phyloP scores from a whole-genome alignment of 2,329 filamentous ascomycete genomes.

The Cladorrhinum sp. region DNA sequence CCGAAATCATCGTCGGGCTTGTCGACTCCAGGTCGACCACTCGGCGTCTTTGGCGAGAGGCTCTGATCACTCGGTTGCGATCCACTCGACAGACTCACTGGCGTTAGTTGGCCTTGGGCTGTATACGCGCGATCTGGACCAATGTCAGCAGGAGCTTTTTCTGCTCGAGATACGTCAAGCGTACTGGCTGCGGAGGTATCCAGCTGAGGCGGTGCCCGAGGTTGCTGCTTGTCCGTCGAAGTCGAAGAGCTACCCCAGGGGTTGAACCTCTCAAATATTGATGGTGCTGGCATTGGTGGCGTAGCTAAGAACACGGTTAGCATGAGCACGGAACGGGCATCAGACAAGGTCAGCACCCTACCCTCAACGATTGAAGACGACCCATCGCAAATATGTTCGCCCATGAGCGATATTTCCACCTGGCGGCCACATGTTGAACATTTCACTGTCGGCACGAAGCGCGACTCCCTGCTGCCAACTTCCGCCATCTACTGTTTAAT shows the following conservation, averaged over 20 bases:
- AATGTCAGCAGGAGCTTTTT: conserved; percentile 32
- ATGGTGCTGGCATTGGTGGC: conserved; percentile 33
- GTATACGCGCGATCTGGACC: conserved; percentile 51
- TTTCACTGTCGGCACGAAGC: conserved; percentile 79
- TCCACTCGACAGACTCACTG: conserved; percentile 57
- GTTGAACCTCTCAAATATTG: conserved; percentile 37
- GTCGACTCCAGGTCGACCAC: conserved; percentile 42
- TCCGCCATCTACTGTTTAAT: conserved; percentile 41
- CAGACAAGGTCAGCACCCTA: conserved; percentile 26
- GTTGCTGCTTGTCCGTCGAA: conserved; percentile 37
- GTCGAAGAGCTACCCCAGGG: conserved; percentile 31
- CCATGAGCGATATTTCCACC: conserved; percentile 82
- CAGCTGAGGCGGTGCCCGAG: conserved; percentile 44
- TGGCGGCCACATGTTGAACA: conserved; percentile 76
- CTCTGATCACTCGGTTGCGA: conserved; percentile 44
- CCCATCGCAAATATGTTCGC: conserved; percentile 70
- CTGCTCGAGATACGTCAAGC: conserved; percentile 22
- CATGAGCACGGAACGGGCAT: conserved; percentile 17
- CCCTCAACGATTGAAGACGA: conserved; percentile 44
- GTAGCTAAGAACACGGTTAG: conserved; percentile 34
- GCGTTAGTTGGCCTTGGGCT: conserved; percentile 59
- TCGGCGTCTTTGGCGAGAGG: conserved; percentile 61
- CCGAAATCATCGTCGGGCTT: conserved; percentile 45
- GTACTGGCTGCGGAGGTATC: conserved; percentile 54
- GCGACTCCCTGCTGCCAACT: conserved; percentile 54